Evolutionary conservation across 2,329 filamentous ascomycete species (phyloP).

Genomic region (Polytolypa hystricis): DNA sequence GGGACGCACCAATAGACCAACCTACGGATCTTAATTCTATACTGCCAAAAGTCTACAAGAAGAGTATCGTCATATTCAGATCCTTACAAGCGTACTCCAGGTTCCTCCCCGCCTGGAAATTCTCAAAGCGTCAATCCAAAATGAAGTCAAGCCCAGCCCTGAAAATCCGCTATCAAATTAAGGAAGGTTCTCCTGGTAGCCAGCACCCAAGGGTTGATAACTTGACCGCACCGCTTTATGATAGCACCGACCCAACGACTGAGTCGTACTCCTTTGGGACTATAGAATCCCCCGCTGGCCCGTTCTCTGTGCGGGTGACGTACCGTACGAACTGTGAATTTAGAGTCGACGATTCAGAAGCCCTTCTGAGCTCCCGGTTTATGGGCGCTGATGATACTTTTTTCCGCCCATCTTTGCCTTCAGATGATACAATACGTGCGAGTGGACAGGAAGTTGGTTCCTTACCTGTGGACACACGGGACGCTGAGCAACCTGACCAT

Average conservation of each 20-base stretch:
- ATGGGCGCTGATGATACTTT: constrained; percentile 83
- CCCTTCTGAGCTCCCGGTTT: constrained; percentile 81
- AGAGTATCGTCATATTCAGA: constrained; percentile 87
- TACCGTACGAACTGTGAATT: constrained; percentile 88
- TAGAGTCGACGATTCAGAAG: constrained; percentile 80
- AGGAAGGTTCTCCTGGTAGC: constrained; percentile 43
- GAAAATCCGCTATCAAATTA: constrained; percentile 69
- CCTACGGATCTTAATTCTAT: constrained; percentile 44
- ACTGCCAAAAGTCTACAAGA: constrained; percentile 89
- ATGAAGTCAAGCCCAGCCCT: constrained; percentile 52
- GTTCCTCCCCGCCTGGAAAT: constrained; percentile 76
- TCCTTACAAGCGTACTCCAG: constrained; percentile 74
- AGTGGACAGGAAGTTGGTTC: constrained; percentile 54
- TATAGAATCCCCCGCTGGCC: constrained; percentile 75
- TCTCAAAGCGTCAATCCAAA: constrained; percentile 64
- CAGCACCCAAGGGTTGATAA: constrained; percentile 52
- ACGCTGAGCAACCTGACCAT: constrained; percentile 44
- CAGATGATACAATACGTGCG: constrained; percentile 29
- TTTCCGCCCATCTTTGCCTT: constrained; percentile 66
- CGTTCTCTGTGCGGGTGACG: constrained; percentile 67
- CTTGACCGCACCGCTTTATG: constrained; percentile 59
- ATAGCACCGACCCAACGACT: constrained; percentile 50
- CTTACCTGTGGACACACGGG: constrained; percentile 52
- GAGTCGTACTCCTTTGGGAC: constrained; percentile 72
- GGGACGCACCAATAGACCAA: constrained; percentile 48